Base-by-base conservation (phyloP, 2,329 filamentous ascomycete species). In the Cladorrhinum sp. region DNA sequence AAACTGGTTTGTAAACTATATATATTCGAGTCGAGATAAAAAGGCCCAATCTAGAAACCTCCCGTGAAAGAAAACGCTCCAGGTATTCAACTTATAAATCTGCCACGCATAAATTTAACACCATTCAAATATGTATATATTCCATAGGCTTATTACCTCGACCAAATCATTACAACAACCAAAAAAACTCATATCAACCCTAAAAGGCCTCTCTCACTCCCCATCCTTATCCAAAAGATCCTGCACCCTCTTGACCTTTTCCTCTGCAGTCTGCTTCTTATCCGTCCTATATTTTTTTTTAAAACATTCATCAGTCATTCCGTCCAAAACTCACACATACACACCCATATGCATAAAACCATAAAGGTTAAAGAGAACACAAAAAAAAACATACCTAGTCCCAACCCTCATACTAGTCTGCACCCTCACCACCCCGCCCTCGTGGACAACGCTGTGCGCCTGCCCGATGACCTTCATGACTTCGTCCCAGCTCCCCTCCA, bases 401-500 rank as follows among this genome's bases (percentile, higher is more conserved):
- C 93, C 93, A 49, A 92, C 87, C 12, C 93, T 81, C 77, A 98
- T 93, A 72, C 93, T 92, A 25, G 87, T 90, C 79, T 98, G 93
- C 45, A 98, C 90, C 58, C 95, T 81, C 62, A 90, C 81, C 32
- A 92, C 84, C n/a, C 92, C 92, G 62, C 85, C 83, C 62, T 85
- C 77, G 71, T 96, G 92, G 22, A 96, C 84, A 51, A 91, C 78
- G 0, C 83, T 82, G 76, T 96, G 92, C 2, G 90, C 91, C 77
- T 93, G 90, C n/a, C 92, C 92, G 66, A 96, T 90, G 25, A 93
- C 82, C 59, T 79, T 81, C 82, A 96, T 92, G 61, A 96, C 92
- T 29, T 90, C 85, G 66, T 96, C 90, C 93, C 95, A 98, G 45
- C 86, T 83, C 2, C 93, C 95, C 78, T 98, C 93, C 58, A 98